A percentile compares a stretch with the other conserved stretches of the same genome.
These are phyloP conservation scores for Moesziomyces sp. DNA, from an alignment of 1,284 basidiomycete genomes.

Conservation along the genomic window DNA sequence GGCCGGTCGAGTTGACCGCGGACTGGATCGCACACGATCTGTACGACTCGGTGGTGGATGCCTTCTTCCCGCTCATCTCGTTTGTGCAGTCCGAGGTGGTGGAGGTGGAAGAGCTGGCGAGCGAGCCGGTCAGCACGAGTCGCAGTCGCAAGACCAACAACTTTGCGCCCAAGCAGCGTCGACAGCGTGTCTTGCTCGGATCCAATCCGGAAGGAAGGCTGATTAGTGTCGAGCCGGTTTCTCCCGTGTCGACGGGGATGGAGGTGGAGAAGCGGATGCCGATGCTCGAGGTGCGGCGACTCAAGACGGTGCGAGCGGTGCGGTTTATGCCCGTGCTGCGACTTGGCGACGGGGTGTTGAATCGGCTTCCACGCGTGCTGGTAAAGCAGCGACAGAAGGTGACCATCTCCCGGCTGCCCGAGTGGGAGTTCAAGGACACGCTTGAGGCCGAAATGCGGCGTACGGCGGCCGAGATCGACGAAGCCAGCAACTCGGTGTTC, in stretches of 20 bases:
- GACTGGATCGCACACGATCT: conserved; percentile 94
- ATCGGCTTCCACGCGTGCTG: conserved; percentile 23
- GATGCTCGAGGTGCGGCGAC: conserved; percentile 46
- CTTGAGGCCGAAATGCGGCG: conserved; percentile 49
- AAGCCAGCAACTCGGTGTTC: conserved; percentile 47
- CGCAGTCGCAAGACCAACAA: conserved; percentile 29
- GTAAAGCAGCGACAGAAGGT: conserved; percentile 48
- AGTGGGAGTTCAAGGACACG: conserved; percentile 46
- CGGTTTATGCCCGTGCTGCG: conserved; percentile 21
- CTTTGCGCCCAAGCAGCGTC: conserved; percentile 48
- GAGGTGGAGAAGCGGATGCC: conserved; percentile 43
- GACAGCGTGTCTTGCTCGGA: conserved; percentile 37
- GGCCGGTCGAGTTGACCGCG: conserved; percentile 52
- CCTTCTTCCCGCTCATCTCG: conserved; percentile 87
- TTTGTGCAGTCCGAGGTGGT: conserved; percentile 81
- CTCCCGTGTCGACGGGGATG: conserved; percentile 4
- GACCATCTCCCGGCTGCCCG: conserved; percentile 40
- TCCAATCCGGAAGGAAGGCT: conserved; percentile 42
- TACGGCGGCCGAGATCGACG: conserved; percentile 50
- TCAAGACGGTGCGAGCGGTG: conserved; percentile 39
- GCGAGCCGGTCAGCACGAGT: conserved; percentile 16
- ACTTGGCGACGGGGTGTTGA: conserved; percentile 12
- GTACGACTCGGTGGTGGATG: conserved; percentile 92
- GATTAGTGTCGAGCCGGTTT: conserved; percentile 47
- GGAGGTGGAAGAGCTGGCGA: conserved; percentile 46